Evolutionary conservation across 2,329 filamentous ascomycete species (phyloP), one percentile per base, ranked within the genome.

Genomic region (Penicillium sp.): DNA sequence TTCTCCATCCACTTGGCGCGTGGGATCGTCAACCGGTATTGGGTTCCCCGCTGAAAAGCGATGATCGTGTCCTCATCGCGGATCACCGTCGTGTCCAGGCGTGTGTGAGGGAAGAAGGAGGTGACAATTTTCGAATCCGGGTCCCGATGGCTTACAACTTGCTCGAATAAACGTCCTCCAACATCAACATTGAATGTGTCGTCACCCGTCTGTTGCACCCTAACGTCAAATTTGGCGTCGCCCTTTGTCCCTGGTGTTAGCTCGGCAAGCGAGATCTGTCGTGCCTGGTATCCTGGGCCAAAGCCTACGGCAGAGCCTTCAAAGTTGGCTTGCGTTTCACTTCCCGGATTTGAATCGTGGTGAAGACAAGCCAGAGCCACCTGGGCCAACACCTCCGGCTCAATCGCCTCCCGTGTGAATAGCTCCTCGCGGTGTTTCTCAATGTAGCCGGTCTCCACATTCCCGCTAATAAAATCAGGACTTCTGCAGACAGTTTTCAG

Each of bases 371-470:
- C 88, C 9, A 98, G 75, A 0, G 90, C 90, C 7, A 89, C 90
- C 73, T 98, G 93, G 0, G 85, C 83, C 57, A 89, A 87, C 2
- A 89, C 80, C 69, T 95, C 89, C 37, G 83, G 77, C 19, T 79
- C 74, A 31, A 85, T 77, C 0, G 68, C 65, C 12, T 79, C 70
- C 1, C 79, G 77, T 22, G 75, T 74, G 65, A 97, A 97, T 1
- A 98, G 78, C 57, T 89, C 85, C 10, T 82, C 78, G 52, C 80
- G 79, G 72, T 93, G 85, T 68, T 95, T 95, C 47, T 90, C 84
- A 58, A 98, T 97, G 66, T 95, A 98, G 1, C 91, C 91, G 0
- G 93, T 98, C 69, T 98, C 91, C 12, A 98, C 89, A 19, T 93
- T 82, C 7, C 91, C 93, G 9, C 79, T 79, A 49, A 95, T 79